phyloP scores from a whole-genome alignment of 2,329 filamentous ascomycete species.

The Furcasterigmium sp. region DNA sequence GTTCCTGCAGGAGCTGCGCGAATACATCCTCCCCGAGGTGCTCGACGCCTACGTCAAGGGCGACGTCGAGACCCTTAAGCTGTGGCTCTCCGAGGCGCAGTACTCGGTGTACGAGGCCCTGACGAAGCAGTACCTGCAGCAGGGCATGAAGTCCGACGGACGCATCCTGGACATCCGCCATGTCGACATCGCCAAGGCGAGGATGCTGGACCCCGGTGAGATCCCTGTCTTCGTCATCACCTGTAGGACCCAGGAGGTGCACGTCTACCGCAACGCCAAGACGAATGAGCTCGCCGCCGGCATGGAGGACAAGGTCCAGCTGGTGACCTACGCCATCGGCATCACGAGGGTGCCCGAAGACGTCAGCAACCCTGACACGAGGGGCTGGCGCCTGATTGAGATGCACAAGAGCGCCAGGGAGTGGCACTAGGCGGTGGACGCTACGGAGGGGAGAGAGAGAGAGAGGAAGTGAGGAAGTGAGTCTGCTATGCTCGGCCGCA shows the following conservation, averaged over 20 bases:
- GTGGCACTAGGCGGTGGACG: constrained; percentile 62
- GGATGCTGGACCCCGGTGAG: constrained; percentile 79
- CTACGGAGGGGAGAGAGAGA: too few species aligned
- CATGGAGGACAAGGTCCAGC: constrained; percentile 98
- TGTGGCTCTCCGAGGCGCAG: constrained; percentile 95
- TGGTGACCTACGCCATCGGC: constrained; percentile 96
- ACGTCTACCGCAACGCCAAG: constrained; percentile 93
- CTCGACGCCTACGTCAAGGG: constrained; percentile 98
- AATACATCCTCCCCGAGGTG: constrained; percentile 96
- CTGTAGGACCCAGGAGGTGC: constrained; percentile 93
- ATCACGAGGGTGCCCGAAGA: constrained; percentile 92
- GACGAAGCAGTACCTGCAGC: constrained; percentile 90
- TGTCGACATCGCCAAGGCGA: constrained; percentile 79
- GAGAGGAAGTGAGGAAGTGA: constrained; percentile 8
- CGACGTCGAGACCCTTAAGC: constrained; percentile 81
- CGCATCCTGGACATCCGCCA: constrained; percentile 92
- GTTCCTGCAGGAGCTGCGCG: constrained; percentile 90
- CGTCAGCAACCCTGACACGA: constrained; percentile 92
- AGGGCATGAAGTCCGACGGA: constrained; percentile 89
- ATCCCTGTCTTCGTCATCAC: constrained; percentile 96
- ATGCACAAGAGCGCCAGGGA: constrained; percentile 97
- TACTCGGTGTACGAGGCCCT: constrained; percentile 96
- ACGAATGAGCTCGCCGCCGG: constrained; percentile 83
- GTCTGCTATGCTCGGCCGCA: background rate
- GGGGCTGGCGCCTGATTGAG: constrained; percentile 96